Percentiles rank a stretch among this genome's conserved stretches.
Conservation (phyloP, 1,284 basidiomycete genomes). For the Cerrena zonata region DNA sequence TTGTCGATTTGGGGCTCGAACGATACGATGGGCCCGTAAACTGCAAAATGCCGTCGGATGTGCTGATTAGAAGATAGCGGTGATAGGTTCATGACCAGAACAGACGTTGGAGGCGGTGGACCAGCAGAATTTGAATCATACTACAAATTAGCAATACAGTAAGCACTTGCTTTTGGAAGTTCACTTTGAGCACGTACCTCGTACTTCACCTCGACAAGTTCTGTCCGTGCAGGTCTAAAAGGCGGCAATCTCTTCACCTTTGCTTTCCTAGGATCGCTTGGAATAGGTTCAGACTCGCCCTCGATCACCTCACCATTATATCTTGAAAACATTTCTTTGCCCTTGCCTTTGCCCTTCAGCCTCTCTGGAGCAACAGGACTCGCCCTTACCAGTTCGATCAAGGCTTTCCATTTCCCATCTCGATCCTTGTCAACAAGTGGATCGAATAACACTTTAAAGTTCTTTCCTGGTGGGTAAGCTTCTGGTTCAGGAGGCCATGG, state of each 20-base stretch:
- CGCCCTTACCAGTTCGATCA: conserved; percentile 47
- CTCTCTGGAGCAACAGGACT: conserved; percentile 30
- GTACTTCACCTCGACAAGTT: conserved; percentile 49
- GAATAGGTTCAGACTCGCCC: conserved; percentile 38
- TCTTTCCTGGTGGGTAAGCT: conserved; percentile 41
- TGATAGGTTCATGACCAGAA: conserved; percentile 72
- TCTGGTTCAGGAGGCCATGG: conserved; percentile 42
- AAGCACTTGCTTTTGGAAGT: conserved; percentile 57
- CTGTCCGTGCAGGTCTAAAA: conserved; percentile 34
- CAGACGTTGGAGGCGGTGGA: conserved; percentile 68
- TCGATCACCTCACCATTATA: conserved; percentile 54
- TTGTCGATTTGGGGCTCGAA: conserved; percentile 81
- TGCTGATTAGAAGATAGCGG: conserved; percentile 64
- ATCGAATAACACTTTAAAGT: conserved; percentile 63
- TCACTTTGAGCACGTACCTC: conserved; percentile 45
- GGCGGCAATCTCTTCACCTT: conserved; percentile 30
- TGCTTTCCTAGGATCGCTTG: conserved; percentile 55
- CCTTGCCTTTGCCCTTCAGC: conserved; percentile 57
- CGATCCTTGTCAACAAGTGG: conserved; percentile 44
- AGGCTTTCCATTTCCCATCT: conserved; percentile 37
- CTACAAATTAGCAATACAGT: conserved; percentile 45
- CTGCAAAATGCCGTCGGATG: conserved; percentile 65
- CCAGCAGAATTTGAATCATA: conserved; percentile 75
- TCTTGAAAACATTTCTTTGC: conserved; percentile 51
- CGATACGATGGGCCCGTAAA: conserved; percentile 63